Base-by-base conservation (phyloP, 139 green algal genomes). In the Penium margaritaceum region DNA sequence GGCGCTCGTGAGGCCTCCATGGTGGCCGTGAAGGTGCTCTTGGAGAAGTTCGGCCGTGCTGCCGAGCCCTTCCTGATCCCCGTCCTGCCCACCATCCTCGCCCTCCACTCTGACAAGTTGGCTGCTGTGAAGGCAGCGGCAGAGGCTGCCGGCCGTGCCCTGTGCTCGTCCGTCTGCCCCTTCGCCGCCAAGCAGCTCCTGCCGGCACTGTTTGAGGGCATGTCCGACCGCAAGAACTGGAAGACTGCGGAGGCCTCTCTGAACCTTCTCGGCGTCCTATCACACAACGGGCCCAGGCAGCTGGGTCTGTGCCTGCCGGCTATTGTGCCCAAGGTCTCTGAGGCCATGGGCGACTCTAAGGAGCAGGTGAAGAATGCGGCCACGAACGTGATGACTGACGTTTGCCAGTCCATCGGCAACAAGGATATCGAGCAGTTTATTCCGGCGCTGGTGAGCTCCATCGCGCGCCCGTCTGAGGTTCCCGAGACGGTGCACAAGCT, bases 401-500 rank as follows among this genome's bases (percentile, higher is more conserved):
- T 70, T 14, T 88, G 78, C 53, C 70, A 30, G 12, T 58, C 63
- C 14, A 83, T 93, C 34, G 88, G 87, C 77, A 96, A 96, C 90
- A 80, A 84, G 53, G 91, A 96, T 74, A 91, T 96, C 63, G 86
- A 92, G 60, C 79, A 75, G 51, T 92, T 96, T 75, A 79, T 96
- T 19, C 90, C 90, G 38, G 82, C 78, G 7, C 80, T 96, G 29
- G 87, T 96, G 51, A 76, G 79, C 80, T 91, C 78, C 70, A 94
- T 96, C 70, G 84, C 60, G 12, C 83, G 83, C 68, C 84, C 88
- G 1, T 69, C 82, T 32, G 84, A 94, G 79, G 84, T 89, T 54
- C 83, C 86, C 24, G 90, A 96, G 63, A 91, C 85, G 67, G 88
- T 96, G 68, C 91, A 95, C 86, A 91, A 93, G 87, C 87, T 96